Evolutionary conservation across 2,329 filamentous ascomycete genomes (phyloP), one percentile per base, ranked within the genome.

Genomic region (Hymenoscyphus scutula): DNA sequence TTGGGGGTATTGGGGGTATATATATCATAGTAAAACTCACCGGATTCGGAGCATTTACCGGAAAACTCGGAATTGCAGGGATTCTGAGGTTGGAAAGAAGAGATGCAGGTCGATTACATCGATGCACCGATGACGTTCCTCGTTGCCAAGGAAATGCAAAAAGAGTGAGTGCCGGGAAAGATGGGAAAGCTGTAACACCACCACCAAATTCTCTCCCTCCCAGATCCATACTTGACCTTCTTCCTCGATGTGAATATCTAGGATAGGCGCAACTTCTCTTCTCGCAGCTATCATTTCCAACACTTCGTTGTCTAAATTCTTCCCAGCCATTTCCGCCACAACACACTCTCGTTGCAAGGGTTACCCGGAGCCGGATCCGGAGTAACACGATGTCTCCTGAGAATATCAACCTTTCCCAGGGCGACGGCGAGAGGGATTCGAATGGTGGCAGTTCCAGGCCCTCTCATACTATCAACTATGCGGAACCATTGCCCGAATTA

Each of bases 401-500:
- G 32, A 57, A 41, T n/a, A 19, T 25, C 8, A 25, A 38, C 32
- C 25, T 25, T 56, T 25, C 19, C 7, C 34, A 25, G n/a, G n/a
- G n/a, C 37, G 55, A 38, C 45, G 34, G 55, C 11, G 37, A 23
- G 25, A 15, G 29, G 53, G 23, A 15, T n/a, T 32, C 54, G 19
- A 34, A 56, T 23, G 45, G 19, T 5, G 45, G 19, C 45, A 51
- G 45, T 51, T 58, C 56, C 19, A n/a, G n/a, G 41, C 56, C 56
- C 45, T 58, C 37, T 48, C 56, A 58, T n/a, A 23, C 37, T 11
- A 45, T 58, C 25, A 38, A 58, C 37, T n/a, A 15, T 23, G 38
- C 27, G n/a, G 69, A 68, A 32, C 65, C 65, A 58, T 61, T 70
- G 17, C 68, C 68, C 19, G 59, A 61, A 48, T 56, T 72, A 27